Base-by-base conservation (phyloP, 352 stramenopile genomes). In the Saprolegnia diclina region DNA sequence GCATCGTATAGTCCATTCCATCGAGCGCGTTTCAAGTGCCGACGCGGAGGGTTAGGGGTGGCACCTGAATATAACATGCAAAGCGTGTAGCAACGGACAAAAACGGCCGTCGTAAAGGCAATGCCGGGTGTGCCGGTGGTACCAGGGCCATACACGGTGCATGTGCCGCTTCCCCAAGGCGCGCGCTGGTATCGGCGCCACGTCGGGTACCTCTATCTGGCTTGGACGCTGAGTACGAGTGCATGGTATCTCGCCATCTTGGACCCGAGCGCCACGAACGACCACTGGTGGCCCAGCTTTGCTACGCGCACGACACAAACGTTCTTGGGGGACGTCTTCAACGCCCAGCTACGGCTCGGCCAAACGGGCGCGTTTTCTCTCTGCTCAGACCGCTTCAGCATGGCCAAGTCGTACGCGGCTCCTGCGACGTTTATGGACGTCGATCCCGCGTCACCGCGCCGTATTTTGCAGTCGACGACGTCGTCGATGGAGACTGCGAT, bases 281-380 rank as follows among this genome's bases (percentile, higher is more conserved):
- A 62, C 54, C 29, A 44, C 54, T 62, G 54, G 54, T 62, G 54
- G 54, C 54, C 24, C 35, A 24, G 1, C 16, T 62, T 62, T 35
- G 19, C 22, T 19, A 38, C 54, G 19, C 35, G 19, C 9, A 24
- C 19, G 18, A 62, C 29, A 16, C 54, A 62, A 38, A 62, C 54
- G 10, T 62, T 62, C 29, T 14, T 62, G 0, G 35, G 21, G 5
- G 54, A 62, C 18, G 24, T 62, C 10, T 62, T 62, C 24, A 62
- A 62, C 54, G 29, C 22, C 16, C 26, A 62, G 54, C 54, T 62
- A 4, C 18, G 18, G 11, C 21, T 35, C 35, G 29, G 10, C 26
- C 19, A 44, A 24, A 4, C 54, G 5, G 10, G 10, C 13, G 35
- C 4, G 16, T 35, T 35, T 5, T 5, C 29, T 35, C 29, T 21